Percentiles rank a stretch among this genome's conserved stretches.
Evolutionary conservation across 1,284 basidiomycete species (phyloP).

Genomic region (Takashimella tepidaria): DNA sequence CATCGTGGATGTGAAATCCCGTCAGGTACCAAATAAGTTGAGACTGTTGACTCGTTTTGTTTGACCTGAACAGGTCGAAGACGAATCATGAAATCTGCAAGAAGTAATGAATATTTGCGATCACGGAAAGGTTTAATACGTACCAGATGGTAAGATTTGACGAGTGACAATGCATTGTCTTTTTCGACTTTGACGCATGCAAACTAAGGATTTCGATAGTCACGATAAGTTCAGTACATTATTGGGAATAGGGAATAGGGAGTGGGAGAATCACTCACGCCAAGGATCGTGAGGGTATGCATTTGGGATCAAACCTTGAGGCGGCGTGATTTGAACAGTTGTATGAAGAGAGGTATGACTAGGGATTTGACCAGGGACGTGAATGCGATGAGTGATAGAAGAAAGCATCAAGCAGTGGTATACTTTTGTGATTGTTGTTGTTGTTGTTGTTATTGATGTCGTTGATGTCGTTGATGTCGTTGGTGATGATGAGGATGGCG

Average conservation of each 20-base stretch:
- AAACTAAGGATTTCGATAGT: conserved; percentile 5
- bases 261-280: neutral
- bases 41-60: neutral
- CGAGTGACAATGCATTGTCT: conserved; percentile 9
- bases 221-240: too few relatives aligned
- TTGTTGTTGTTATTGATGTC: too few relatives aligned
- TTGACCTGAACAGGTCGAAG: conserved; percentile 3
- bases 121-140: neutral
- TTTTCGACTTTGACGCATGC: conserved; percentile 8
- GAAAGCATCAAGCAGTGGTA: too few relatives aligned
- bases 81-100: conserved; percentile 18
- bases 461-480: too few relatives aligned
- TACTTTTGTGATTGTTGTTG: too few relatives aligned
- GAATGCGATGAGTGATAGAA: too few relatives aligned
- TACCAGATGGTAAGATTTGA: conserved; percentile 9
- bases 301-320: neutral
- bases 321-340: neutral
- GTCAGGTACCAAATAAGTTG: neutral
- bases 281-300: neutral
- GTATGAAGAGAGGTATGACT: too few relatives aligned
- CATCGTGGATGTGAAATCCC: neutral
- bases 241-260: too few relatives aligned
- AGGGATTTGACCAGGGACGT: too few relatives aligned
- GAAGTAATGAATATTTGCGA: too few relatives aligned
- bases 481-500: too few relatives aligned